phyloP scores from a whole-genome alignment of 441 rosid species.

The Gossypium gossypioides region DNA sequence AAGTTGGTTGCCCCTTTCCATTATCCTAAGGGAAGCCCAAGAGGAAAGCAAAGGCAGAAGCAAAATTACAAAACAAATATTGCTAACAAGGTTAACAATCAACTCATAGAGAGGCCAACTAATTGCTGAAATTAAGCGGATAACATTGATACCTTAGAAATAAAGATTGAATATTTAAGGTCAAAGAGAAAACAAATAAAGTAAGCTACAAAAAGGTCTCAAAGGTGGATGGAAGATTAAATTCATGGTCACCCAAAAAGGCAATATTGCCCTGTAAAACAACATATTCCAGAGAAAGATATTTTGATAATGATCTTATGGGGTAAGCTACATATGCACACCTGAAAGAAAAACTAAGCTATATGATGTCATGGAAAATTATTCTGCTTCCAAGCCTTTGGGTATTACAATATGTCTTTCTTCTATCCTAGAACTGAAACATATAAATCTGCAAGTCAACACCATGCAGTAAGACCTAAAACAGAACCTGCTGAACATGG shows the following conservation, averaged over 20 bases:
- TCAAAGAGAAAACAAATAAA: neutral
- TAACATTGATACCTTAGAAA: neutral
- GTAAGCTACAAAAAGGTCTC: neutral
- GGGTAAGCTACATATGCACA: neutral
- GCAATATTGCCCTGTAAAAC: neutral
- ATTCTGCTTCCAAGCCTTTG: neutral
- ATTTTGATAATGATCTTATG: neutral
- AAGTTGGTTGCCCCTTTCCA: neutral
- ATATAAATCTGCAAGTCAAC: neutral
- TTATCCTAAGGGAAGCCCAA: neutral
- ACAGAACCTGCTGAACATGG: neutral
- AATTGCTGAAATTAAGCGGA: neutral
- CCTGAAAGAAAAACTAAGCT: neutral
- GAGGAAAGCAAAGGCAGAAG: neutral
- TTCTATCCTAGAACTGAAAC: neutral
- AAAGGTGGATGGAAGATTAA: constrained; percentile 3
- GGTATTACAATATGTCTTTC: neutral
- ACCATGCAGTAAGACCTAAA: neutral
- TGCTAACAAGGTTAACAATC: neutral
- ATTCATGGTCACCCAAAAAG: neutral
- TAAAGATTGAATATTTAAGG: neutral
- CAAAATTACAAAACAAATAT: neutral
- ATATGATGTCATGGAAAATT: neutral
- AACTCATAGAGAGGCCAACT: neutral
- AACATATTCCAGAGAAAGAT: neutral